phyloP scores from a whole-genome alignment of 2,329 filamentous ascomycete genomes.

The Polychaeton citri region DNA sequence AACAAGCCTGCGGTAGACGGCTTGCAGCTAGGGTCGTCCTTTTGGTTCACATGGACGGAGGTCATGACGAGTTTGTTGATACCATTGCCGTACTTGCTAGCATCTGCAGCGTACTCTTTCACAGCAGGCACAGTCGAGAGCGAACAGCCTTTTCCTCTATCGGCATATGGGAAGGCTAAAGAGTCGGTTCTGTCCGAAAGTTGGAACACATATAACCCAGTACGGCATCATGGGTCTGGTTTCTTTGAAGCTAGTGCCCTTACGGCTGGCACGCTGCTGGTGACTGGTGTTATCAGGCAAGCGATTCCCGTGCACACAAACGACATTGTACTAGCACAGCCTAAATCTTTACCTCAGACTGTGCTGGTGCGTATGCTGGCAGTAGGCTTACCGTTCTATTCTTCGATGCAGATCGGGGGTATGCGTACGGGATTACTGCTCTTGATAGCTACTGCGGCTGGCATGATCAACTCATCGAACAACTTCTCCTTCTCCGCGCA shows the following conservation, averaged over 20 bases:
- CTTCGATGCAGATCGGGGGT: conserved; percentile 41
- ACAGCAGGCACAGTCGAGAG: conserved; percentile 9
- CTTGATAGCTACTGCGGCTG: conserved; percentile 33
- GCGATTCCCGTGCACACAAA: conserved; percentile 19
- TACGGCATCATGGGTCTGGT: conserved; percentile 7
- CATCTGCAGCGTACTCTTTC: conserved; percentile 31
- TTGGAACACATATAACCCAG: neutral
- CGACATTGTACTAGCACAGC: conserved; percentile 2
- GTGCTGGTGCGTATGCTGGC: conserved; percentile 7
- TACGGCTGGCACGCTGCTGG: conserved; percentile 32
- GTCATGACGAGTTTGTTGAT: conserved; percentile 37
- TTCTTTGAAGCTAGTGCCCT: conserved; percentile 24
- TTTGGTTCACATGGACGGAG: conserved; percentile 29
- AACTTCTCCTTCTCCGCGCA: conserved; percentile 6
- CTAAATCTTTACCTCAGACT: conserved; percentile 6
- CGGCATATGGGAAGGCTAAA: conserved; percentile 17
- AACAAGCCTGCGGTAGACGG: neutral
- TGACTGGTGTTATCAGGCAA: conserved; percentile 25
- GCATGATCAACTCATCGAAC: conserved; percentile 22
- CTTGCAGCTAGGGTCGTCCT: conserved; percentile 5
- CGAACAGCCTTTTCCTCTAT: conserved; percentile 14
- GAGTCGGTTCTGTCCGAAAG: conserved; percentile 10
- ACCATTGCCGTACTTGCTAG: conserved; percentile 35
- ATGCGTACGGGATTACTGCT: conserved; percentile 39
- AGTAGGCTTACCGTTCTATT: conserved; percentile 40